phyloP scores from a whole-genome alignment of 768 basidiomycete genomes.

The Clavaria fumosa region DNA sequence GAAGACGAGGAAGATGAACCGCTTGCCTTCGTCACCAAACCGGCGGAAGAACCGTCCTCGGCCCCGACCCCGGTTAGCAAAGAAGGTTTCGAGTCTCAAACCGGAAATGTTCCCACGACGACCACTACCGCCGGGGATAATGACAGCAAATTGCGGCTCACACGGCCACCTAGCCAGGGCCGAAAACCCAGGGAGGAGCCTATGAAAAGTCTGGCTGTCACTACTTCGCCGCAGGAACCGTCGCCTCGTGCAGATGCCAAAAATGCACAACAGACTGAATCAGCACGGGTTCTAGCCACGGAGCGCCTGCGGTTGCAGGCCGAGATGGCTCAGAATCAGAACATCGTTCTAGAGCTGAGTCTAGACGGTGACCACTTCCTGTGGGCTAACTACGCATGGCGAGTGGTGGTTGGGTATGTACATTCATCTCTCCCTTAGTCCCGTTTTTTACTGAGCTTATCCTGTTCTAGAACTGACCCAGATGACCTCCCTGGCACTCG shows the following conservation, averaged over 20 bases:
- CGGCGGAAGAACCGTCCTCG: constrained; percentile 42
- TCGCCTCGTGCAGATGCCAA: constrained; percentile 27
- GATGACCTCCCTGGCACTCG: constrained; percentile 63
- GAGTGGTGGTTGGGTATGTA: constrained; percentile 75
- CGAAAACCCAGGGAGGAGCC: constrained; percentile 45
- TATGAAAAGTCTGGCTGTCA: constrained; percentile 29
- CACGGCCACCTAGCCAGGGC: constrained; percentile 33
- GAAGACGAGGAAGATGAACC: constrained; percentile 86
- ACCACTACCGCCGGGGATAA: constrained; percentile 39
- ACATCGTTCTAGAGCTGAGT: constrained; percentile 89
- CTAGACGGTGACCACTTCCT: constrained; percentile 89
- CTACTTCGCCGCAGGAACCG: constrained; percentile 19
- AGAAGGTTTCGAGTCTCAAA: constrained; percentile 24
- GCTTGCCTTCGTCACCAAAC: constrained; percentile 85
- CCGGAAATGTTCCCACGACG: constrained; percentile 32
- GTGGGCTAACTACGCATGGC: constrained; percentile 95
- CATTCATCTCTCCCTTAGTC: constrained; percentile 3
- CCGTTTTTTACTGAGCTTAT: constrained; percentile 9
- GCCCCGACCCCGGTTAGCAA: constrained; percentile 22
- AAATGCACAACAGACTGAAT: constrained; percentile 46
- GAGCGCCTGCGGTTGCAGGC: constrained; percentile 82
- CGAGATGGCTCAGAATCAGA: constrained; percentile 90
- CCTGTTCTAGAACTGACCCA: constrained; percentile 54
- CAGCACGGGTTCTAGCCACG: constrained; percentile 71
- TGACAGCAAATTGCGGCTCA: constrained; percentile 33